phyloP scores from a whole-genome alignment of 306 rosid genomes.

The Quercus berberidifolia region DNA sequence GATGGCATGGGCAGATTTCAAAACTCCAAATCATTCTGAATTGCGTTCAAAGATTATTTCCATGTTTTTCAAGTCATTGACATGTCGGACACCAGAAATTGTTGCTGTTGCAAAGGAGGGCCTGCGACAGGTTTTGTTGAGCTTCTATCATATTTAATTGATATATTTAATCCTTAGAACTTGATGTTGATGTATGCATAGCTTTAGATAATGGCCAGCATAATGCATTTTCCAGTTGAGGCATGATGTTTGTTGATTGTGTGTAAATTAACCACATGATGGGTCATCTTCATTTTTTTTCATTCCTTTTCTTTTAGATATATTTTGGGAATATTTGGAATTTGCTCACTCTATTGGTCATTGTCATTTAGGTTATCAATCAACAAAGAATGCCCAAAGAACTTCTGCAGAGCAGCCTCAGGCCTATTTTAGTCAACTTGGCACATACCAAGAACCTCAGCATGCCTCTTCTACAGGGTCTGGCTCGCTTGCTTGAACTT shows the following conservation, averaged over 20 bases:
- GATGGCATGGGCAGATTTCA: constrained; percentile 99
- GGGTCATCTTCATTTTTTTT: background rate
- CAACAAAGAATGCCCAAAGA: constrained; percentile 97
- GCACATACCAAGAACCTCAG: constrained; percentile 95
- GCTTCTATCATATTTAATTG: constrained; percentile 13
- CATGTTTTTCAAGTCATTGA: constrained; percentile 95
- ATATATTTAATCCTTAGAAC: constrained; percentile 2
- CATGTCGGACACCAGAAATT: constrained; percentile 94
- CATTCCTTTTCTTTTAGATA: constrained; percentile 3
- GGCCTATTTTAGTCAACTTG: constrained; percentile 95
- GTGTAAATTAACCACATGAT: constrained; percentile 8
- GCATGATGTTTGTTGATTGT: constrained; percentile 3
- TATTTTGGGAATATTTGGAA: background rate
- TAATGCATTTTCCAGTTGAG: background rate
- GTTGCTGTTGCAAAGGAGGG: constrained; percentile 99
- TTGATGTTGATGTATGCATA: constrained; percentile 7
- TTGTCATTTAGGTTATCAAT: constrained; percentile 73
- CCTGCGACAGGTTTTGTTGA: constrained; percentile 71
- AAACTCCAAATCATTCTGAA: constrained; percentile 87
- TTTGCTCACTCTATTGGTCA: constrained; percentile 3
- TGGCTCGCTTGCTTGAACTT: constrained; percentile 95
- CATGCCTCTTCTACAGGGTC: constrained; percentile 98
- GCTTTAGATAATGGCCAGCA: constrained; percentile 12
- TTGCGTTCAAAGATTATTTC: constrained; percentile 94
- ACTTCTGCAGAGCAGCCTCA: constrained; percentile 92